Evolutionary conservation across 2,329 filamentous ascomycete species (phyloP).

Genomic region (Neopestalotiopsis sp.): DNA sequence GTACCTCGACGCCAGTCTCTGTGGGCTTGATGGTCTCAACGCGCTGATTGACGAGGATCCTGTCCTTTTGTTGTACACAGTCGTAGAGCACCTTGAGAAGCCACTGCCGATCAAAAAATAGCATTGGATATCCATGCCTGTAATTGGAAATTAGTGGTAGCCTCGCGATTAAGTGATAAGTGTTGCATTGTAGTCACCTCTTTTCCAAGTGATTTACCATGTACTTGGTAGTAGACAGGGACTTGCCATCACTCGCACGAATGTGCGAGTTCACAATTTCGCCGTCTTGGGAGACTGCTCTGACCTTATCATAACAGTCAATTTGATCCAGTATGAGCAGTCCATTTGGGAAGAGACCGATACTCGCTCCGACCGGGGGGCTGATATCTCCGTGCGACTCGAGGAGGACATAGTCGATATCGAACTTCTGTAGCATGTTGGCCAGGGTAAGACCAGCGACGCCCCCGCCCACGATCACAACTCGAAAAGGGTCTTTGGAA

Average conservation of each 20-base stretch:
- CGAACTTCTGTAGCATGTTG: constrained; percentile 48
- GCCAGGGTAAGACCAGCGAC: constrained; percentile 54
- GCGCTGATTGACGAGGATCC: constrained; percentile 35
- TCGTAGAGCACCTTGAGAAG: constrained; percentile 41
- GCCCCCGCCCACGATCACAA: constrained; percentile 55
- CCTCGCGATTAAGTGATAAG: neutral
- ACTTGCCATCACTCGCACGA: constrained; percentile 22
- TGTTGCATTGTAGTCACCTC: neutral
- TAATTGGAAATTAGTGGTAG: neutral
- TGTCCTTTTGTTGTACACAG: constrained; percentile 39
- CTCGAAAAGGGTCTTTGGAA: neutral
- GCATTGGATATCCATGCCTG: constrained; percentile 38
- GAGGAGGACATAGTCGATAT: constrained; percentile 55
- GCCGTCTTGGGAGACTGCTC: neutral
- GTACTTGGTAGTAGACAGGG: constrained; percentile 19
- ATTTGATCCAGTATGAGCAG: constrained; percentile 56
- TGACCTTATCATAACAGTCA: constrained; percentile 40
- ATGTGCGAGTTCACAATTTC: neutral
- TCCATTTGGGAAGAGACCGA: constrained; percentile 50
- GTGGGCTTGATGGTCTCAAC: constrained; percentile 34
- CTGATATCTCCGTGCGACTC: constrained; percentile 48
- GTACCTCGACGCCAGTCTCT: constrained; percentile 35
- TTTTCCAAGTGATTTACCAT: constrained; percentile 7
- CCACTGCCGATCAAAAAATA: constrained; percentile 43
- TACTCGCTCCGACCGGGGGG: constrained; percentile 52